A percentile compares a stretch with the other conserved stretches of the same genome.
Evolutionary conservation across 208 protist genomes (phyloP).

Genomic region (Balamuthia mandrillaris): DNA sequence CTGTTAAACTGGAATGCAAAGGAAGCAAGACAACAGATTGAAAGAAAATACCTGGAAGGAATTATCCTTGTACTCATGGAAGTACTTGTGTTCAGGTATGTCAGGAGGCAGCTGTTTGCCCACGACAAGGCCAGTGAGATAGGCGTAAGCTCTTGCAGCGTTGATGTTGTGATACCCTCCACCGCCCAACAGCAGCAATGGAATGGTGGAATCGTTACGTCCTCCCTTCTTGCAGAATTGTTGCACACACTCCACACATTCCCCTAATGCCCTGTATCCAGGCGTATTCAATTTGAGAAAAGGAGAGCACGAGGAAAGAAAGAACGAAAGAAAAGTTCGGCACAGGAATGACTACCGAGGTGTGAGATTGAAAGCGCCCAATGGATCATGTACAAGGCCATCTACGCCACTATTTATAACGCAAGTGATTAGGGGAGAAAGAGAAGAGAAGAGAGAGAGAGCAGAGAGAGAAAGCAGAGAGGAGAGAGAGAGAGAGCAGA

Average conservation of each 20-base stretch:
- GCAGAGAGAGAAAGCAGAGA: background rate
- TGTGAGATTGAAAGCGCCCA: constrained; percentile 86
- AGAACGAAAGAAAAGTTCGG: background rate
- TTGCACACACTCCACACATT: constrained; percentile 76
- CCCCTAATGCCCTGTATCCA: constrained; percentile 65
- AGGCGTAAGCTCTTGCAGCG: background rate
- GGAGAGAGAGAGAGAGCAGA: constrained; percentile 32
- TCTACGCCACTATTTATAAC: constrained; percentile 81
- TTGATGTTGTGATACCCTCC: constrained; percentile 75
- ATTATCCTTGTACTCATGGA: background rate
- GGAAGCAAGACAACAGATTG: too few relatives aligned
- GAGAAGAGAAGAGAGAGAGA: background rate
- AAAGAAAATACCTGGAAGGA: background rate
- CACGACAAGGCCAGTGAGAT: background rate
- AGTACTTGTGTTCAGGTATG: background rate
- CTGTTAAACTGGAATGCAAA: background rate
- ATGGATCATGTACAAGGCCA: constrained; percentile 76
- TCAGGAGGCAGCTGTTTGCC: background rate
- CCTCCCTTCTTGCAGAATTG: background rate
- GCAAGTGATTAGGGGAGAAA: background rate
- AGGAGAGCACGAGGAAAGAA: constrained; percentile 3
- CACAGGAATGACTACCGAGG: constrained; percentile 15
- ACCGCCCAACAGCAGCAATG: constrained; percentile 79
- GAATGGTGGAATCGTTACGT: constrained; percentile 78
- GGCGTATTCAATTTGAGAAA: background rate